Evolutionary conservation across 1,284 basidiomycete genomes (phyloP).

Genomic region (Ustilago vetiveriae): DNA sequence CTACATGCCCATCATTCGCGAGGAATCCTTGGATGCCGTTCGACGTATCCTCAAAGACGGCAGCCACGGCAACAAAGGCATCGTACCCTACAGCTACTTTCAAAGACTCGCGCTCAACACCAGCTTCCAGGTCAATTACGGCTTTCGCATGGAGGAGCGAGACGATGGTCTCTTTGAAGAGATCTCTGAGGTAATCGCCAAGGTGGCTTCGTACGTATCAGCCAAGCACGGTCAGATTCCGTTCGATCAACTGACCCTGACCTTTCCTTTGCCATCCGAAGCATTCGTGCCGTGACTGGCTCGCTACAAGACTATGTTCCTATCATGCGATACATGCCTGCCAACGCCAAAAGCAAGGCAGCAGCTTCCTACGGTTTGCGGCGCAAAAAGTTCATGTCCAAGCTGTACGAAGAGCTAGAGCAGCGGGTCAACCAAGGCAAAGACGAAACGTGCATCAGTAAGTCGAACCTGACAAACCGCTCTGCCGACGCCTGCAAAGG

Average conservation of each 20-base stretch:
- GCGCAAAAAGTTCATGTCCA: slow-evolving; percentile 2
- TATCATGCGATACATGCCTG: background rate
- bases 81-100: slow-evolving; percentile 2
- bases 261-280: background rate
- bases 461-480: background rate
- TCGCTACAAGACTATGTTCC: slow-evolving; percentile 3
- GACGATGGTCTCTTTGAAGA: slow-evolving; percentile 1
- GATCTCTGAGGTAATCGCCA: slow-evolving; percentile 1
- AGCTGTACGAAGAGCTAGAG: background rate
- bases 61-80: background rate
- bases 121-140: slow-evolving; percentile 3
- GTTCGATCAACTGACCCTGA: background rate
- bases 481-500: background rate
- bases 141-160: background rate
- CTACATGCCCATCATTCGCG: slow-evolving; percentile 1
- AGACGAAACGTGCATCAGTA: slow-evolving; percentile 1
- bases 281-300: background rate
- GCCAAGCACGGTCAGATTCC: background rate
- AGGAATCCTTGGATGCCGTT: slow-evolving; percentile 1
- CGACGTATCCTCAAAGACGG: slow-evolving; percentile 1
- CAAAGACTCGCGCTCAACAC: slow-evolving; percentile 1
- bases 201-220: slow-evolving; percentile 1
- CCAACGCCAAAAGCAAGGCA: background rate
- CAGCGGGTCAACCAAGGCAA: background rate
- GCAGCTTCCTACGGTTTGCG: background rate